A percentile compares a stretch with the other conserved stretches of the same genome.
These are phyloP conservation scores for Nephelium lappaceum DNA, from an alignment of 345 rosid genomes.

Conservation along the genomic window DNA sequence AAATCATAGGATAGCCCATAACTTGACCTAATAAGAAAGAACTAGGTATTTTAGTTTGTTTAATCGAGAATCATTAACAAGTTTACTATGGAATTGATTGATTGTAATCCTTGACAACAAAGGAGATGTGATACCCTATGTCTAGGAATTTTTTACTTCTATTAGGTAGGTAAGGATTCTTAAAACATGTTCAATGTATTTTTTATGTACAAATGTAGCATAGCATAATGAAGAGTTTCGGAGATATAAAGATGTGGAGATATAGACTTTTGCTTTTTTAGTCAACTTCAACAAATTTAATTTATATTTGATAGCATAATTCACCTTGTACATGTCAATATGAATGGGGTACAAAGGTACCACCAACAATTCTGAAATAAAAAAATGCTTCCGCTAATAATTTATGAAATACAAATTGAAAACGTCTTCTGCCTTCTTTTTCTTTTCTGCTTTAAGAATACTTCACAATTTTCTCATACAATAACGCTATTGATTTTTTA, in stretches of 20 bases:
- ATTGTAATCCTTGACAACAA: neutral
- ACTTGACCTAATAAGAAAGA: neutral
- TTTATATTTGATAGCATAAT: neutral
- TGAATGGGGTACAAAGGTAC: neutral
- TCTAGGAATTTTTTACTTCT: neutral
- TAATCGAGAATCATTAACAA: neutral
- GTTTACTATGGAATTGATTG: neutral
- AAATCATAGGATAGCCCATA: neutral
- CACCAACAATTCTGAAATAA: neutral
- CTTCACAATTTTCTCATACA: neutral
- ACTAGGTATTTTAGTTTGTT: neutral
- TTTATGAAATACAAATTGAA: neutral
- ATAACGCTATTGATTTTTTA: neutral
- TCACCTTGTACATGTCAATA: neutral
- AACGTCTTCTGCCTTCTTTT: neutral
- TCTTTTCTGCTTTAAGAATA: neutral
- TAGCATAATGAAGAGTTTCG: neutral
- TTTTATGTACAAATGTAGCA: neutral
- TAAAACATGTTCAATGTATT: neutral
- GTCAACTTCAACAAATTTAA: neutral
- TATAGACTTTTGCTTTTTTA: neutral
- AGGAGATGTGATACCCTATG: neutral
- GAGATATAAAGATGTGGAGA: no score
- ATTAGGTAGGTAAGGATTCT: neutral
- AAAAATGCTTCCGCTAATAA: neutral